Percentiles rank a stretch among this genome's conserved stretches.
Conservation (phyloP, 2,329 filamentous ascomycete genomes). For the Fusarium begoniae region DNA sequence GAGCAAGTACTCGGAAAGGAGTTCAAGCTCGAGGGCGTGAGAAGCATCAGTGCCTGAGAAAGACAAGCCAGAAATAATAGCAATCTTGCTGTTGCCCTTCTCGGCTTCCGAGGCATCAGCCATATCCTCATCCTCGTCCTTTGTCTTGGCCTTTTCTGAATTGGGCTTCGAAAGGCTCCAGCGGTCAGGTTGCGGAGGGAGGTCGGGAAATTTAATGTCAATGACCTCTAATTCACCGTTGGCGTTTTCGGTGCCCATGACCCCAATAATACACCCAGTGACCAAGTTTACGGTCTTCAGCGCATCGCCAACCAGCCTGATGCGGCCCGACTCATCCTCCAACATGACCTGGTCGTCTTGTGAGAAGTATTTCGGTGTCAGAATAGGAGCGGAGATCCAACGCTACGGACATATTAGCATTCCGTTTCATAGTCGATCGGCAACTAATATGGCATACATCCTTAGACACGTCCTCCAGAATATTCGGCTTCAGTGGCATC, state of each 20-base stretch:
- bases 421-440: background rate
- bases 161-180: slow-evolving; percentile 73
- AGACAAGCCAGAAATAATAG: slow-evolving; percentile 86
- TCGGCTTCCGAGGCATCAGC: slow-evolving; percentile 50
- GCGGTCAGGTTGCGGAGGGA: slow-evolving; percentile 81
- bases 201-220: slow-evolving; percentile 87
- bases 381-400: slow-evolving; percentile 86
- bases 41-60: slow-evolving; percentile 79
- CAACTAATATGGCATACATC: slow-evolving; percentile 66
- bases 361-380: slow-evolving; percentile 79
- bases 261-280: slow-evolving; percentile 93
- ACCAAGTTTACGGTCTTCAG: slow-evolving; percentile 78
- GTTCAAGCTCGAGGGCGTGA: slow-evolving; percentile 77
- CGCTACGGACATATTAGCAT: slow-evolving; percentile 62
- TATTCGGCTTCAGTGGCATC: slow-evolving; percentile 94
- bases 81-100: slow-evolving; percentile 70
- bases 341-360: slow-evolving; percentile 80
- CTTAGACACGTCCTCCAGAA: slow-evolving; percentile 93
- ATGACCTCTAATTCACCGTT: slow-evolving; percentile 94
- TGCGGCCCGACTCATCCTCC: slow-evolving; percentile 92
- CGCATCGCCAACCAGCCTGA: slow-evolving; percentile 78
- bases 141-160: slow-evolving; percentile 48
- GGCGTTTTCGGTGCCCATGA: slow-evolving; percentile 90
- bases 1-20: slow-evolving; percentile 87
- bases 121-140: slow-evolving; percentile 67